These are phyloP conservation scores for Eucalyptus shirleyi DNA, from an alignment of 345 rosid species.

Conservation along the genomic window DNA sequence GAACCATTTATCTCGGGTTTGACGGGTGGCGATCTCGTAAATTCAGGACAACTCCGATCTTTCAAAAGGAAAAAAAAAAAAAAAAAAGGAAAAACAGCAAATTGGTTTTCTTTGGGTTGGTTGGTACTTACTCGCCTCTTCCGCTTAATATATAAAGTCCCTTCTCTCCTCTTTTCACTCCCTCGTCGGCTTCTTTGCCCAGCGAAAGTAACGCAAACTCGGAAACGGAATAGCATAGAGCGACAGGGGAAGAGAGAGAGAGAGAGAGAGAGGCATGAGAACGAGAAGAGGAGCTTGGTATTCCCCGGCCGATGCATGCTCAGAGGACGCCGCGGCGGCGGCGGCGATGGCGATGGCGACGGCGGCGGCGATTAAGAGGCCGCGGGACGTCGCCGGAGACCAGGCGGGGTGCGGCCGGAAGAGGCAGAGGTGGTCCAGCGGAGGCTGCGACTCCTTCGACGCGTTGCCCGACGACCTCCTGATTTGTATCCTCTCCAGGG, in stretches of 20 bases:
- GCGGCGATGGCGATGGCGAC: background rate
- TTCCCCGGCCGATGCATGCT: slow-evolving; percentile 26
- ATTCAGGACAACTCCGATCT: background rate
- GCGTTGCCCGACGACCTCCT: slow-evolving; percentile 79
- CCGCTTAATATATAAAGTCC: background rate
- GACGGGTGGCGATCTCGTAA: background rate
- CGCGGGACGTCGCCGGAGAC: slow-evolving; percentile 7
- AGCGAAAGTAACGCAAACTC: background rate
- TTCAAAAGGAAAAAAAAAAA: background rate
- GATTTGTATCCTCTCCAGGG: slow-evolving; percentile 42
- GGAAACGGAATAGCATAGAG: background rate
- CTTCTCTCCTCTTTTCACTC: background rate
- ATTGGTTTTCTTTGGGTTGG: background rate
- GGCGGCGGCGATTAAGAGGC: slow-evolving; percentile 1
- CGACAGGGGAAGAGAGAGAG: background rate
- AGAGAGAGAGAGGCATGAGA: background rate
- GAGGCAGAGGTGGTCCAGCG: slow-evolving; percentile 8
- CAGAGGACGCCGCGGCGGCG: background rate
- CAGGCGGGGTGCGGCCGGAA: slow-evolving; percentile 9
- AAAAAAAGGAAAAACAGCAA: background rate
- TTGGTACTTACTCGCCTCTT: background rate
- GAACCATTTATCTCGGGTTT: background rate
- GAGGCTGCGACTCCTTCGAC: slow-evolving; percentile 37
- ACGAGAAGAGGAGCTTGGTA: slow-evolving; percentile 48
- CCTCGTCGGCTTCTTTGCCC: background rate